Evolutionary conservation across 306 rosid genomes (phyloP).

Genomic region (Trifolium pratense): DNA sequence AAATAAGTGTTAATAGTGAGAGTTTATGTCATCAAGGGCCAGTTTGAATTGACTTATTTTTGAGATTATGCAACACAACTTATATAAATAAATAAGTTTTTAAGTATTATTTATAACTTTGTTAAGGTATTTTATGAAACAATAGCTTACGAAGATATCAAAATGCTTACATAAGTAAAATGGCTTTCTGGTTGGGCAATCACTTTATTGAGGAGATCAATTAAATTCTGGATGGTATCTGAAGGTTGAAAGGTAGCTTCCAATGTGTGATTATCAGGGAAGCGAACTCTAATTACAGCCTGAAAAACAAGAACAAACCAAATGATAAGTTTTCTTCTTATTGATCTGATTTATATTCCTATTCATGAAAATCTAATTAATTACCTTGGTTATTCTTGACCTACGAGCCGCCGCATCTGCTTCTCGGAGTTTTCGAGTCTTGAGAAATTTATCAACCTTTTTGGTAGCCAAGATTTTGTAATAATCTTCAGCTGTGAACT

Average conservation of each 20-base stretch:
- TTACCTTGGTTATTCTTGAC: slow-evolving; percentile 75
- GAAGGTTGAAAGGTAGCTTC: slow-evolving; percentile 87
- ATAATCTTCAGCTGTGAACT: slow-evolving; percentile 80
- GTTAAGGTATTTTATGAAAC: no score
- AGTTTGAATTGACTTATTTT: no score
- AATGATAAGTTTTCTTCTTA: slow-evolving; percentile 11
- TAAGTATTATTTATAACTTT: no score
- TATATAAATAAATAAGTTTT: no score
- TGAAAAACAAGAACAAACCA: slow-evolving; percentile 47
- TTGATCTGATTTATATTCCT: not conserved
- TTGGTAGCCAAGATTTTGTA: slow-evolving; percentile 56
- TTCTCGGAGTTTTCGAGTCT: slow-evolving; percentile 77
- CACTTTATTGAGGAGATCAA: slow-evolving; percentile 73
- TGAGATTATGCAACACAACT: no score
- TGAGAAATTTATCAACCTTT: slow-evolving; percentile 75
- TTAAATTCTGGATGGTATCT: slow-evolving; percentile 73
- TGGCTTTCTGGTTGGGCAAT: slow-evolving; percentile 72
- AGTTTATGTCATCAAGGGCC: no score
- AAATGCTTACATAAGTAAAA: slow-evolving; percentile 74
- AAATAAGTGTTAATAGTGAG: no score
- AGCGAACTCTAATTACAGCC: slow-evolving; percentile 81
- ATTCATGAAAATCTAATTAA: slow-evolving; percentile 14
- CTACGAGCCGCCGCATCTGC: slow-evolving; percentile 86
- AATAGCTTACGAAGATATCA: no score
- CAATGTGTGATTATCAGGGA: slow-evolving; percentile 87